A percentile compares a stretch with the other conserved stretches of the same genome.
phyloP scores from a whole-genome alignment of 129 eudicot species.

The Centella asiatica region DNA sequence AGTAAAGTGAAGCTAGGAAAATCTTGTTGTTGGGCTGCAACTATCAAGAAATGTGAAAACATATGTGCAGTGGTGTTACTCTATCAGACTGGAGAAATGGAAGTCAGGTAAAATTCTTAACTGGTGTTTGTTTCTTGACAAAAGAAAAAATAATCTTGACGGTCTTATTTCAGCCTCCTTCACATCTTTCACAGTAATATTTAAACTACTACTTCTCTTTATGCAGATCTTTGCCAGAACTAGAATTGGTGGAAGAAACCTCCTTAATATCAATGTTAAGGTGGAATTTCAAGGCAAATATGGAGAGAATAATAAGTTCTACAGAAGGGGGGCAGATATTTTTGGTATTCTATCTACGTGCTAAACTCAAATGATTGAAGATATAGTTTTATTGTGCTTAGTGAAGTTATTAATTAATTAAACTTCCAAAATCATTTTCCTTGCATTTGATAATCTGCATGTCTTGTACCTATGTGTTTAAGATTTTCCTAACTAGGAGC shows the following conservation, averaged over 20 bases:
- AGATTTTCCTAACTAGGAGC: neutral
- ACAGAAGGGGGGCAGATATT: conserved; percentile 57
- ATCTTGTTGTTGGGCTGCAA: conserved; percentile 79
- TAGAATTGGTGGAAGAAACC: conserved; percentile 51
- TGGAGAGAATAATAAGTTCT: conserved; percentile 62
- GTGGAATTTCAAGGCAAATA: conserved; percentile 78
- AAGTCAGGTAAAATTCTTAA: conserved; percentile 49
- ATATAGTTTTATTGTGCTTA: neutral
- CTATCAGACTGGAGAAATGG: conserved; percentile 74
- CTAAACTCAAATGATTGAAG: neutral
- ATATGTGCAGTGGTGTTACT: conserved; percentile 50
- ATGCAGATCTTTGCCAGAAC: conserved; percentile 75
- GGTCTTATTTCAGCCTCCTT: neutral
- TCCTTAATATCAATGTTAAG: conserved; percentile 61
- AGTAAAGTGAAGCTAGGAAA: conserved; percentile 56
- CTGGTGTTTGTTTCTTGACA: neutral
- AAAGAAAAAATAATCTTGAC: neutral
- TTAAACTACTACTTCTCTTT: conserved; percentile 14
- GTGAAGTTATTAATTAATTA: no score
- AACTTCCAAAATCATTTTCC: no score
- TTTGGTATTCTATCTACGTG: conserved; percentile 39
- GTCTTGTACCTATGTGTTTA: neutral
- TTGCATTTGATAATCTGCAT: neutral
- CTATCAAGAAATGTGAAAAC: conserved; percentile 42
- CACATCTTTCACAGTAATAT: neutral